These are phyloP conservation scores for Neonectria magnoliae DNA, from an alignment of 2,329 filamentous ascomycete genomes.

Conservation along the genomic window DNA sequence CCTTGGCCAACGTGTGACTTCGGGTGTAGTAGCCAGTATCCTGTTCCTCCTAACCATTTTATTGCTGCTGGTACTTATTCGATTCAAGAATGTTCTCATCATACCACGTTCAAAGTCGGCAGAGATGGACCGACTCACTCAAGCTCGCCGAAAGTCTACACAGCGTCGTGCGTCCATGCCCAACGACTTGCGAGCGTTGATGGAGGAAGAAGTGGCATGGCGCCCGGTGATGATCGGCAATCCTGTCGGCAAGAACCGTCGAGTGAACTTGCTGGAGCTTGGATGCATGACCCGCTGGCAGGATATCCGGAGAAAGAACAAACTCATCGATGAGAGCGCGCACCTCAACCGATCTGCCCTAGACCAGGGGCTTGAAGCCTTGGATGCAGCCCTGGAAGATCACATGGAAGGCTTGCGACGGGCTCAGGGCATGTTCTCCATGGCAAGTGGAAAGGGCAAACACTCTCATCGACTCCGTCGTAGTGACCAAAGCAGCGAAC, in stretches of 20 bases:
- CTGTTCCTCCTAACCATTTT: conserved; percentile 72
- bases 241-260: conserved; percentile 72
- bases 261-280: conserved; percentile 77
- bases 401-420: conserved; percentile 49
- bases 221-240: conserved; percentile 77
- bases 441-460: conserved; percentile 40
- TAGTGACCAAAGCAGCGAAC: conserved; percentile 41
- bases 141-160: conserved; percentile 60
- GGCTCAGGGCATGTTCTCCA: conserved; percentile 45
- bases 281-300: conserved; percentile 76
- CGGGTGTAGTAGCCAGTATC: conserved; percentile 74
- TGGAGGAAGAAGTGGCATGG: conserved; percentile 69
- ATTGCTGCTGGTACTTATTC: conserved; percentile 68
- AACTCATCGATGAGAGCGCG: conserved; percentile 59
- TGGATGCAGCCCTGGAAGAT: conserved; percentile 51
- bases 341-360: conserved; percentile 51
- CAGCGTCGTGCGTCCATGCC: conserved; percentile 56
- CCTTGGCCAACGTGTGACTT: conserved; percentile 73
- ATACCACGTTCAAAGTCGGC: conserved; percentile 69
- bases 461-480: conserved; percentile 36
- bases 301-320: conserved; percentile 73
- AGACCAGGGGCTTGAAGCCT: conserved; percentile 49
- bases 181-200: conserved; percentile 50
- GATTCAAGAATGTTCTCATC: conserved; percentile 74
- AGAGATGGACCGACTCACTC: conserved; percentile 64